Base-by-base conservation (phyloP, 2,329 filamentous ascomycete species). In the Apiospora hydei region DNA sequence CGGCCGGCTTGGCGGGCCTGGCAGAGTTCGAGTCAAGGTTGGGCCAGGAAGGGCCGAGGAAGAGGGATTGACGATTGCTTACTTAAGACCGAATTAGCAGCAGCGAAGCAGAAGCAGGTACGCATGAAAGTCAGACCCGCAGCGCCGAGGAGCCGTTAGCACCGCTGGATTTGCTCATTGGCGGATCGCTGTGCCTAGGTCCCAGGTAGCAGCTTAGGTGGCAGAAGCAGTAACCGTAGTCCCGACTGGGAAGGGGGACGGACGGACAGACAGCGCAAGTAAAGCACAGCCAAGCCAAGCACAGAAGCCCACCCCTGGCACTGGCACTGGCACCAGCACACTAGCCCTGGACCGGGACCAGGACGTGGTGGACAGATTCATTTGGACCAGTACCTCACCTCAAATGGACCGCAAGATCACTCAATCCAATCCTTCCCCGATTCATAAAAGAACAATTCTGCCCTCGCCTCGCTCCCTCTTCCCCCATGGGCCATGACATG, bases 101-200 rank as follows among this genome's bases (percentile, higher is more conserved):
- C 8, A 49, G 47, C 21, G 21, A n/a, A n/a, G 21, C 21, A 51
- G 47, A 24, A 26, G 49, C n/a, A 51, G 49, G 18, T 64, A 41
- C 57, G 30, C 34, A 64, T 41, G 26, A 21, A 41, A 64, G 24
- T 21, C 7, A 30, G 26, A 69, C 43, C 26, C 67, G 67, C 67
- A 47, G 34, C 67, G 67, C 67, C 67, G 67, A 69, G 67, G 21
- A 49, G 44, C 67, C 67, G 44, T 69, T 69, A 49, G 26, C 34
- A n/a, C 18, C 57, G 4, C 21, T 49, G 8, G 57, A 64, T 64
- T 41, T 64, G 57, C 21, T 41, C 57, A 64, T 64, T 41, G 57
- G 57, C 57, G 57, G 57, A 41, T 64, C 21, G 10, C n/a, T 51
- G 21, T 10, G 57, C 57, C 41, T 64, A 3, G 26, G 26, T 30